phyloP scores from a whole-genome alignment of 78 protist genomes.

The Tieghemostelium lacteum region DNA sequence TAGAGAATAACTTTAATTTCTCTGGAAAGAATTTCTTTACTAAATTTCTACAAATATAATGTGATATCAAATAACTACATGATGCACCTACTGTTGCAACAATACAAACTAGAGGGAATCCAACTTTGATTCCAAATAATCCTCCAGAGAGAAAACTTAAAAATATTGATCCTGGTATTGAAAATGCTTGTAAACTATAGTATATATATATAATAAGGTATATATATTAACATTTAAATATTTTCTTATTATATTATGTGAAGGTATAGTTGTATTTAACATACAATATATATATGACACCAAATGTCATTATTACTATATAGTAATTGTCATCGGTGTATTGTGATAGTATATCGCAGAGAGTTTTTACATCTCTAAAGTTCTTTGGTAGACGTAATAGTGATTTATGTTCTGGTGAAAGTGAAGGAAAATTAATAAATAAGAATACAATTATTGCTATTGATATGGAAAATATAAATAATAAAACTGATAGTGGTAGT shows the following conservation, averaged over 20 bases:
- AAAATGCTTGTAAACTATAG: conserved; percentile 78
- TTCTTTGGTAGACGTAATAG: conserved; percentile 46
- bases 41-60: conserved; percentile 40
- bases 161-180: conserved; percentile 85
- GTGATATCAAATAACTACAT: conserved; percentile 52
- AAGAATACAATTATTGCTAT: conserved; percentile 26
- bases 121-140: conserved; percentile 79
- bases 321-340: conserved; percentile 75
- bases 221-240: not conserved
- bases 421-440: conserved; percentile 57
- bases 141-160: conserved; percentile 76
- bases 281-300: conserved; percentile 73
- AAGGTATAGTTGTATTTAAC: not conserved
- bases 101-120: conserved; percentile 73
- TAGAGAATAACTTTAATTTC: conserved; percentile 38
- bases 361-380: conserved; percentile 58
- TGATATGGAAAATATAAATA: conserved; percentile 22
- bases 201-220: not conserved
- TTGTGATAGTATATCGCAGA: conserved; percentile 60
- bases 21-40: conserved; percentile 56
- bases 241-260: not conserved
- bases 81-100: conserved; percentile 77
- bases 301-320: conserved; percentile 57
- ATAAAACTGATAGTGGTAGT: conserved; percentile 29
- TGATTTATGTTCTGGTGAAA: conserved; percentile 42